Conservation (phyloP, 2,329 filamentous ascomycete genomes). For the Ophiostoma perfectum region DNA sequence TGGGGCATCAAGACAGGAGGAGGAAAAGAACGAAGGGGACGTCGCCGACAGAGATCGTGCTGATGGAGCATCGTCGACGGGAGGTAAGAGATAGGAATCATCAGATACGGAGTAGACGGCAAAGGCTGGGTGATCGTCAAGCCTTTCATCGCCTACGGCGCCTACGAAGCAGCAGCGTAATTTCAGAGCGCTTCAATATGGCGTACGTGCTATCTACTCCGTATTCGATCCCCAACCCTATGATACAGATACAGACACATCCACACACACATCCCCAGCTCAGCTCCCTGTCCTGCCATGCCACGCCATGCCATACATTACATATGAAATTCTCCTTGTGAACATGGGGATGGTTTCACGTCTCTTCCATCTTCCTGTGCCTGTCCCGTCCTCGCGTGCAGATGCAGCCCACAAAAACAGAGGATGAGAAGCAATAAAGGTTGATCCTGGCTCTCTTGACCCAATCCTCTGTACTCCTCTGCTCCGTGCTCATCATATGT, state of each 20-base stretch:
- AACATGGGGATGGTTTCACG: conserved; percentile 16
- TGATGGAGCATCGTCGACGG: background rate
- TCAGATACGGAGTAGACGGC: too few relatives aligned
- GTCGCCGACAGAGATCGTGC: background rate
- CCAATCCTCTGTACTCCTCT: background rate
- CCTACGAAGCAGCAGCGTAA: background rate
- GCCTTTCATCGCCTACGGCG: background rate
- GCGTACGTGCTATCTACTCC: background rate
- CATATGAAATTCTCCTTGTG: background rate
- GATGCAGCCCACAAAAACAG: conserved; percentile 11
- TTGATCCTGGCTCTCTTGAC: background rate
- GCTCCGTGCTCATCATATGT: background rate
- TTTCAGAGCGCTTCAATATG: background rate
- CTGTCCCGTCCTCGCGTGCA: conserved; percentile 1
- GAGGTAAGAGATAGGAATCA: too few relatives aligned
- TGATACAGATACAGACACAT: background rate
- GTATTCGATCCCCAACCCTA: too few relatives aligned
- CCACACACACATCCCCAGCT: background rate
- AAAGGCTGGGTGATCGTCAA: background rate
- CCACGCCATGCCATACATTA: background rate
- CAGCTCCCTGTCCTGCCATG: conserved; percentile 5
- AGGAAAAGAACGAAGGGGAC: background rate
- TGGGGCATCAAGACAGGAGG: conserved; percentile 13
- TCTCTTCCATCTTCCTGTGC: background rate
- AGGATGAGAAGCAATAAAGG: background rate